Base-by-base conservation (phyloP, 495 filamentous ascomycete species). In the Penicillium robsamsonii region DNA sequence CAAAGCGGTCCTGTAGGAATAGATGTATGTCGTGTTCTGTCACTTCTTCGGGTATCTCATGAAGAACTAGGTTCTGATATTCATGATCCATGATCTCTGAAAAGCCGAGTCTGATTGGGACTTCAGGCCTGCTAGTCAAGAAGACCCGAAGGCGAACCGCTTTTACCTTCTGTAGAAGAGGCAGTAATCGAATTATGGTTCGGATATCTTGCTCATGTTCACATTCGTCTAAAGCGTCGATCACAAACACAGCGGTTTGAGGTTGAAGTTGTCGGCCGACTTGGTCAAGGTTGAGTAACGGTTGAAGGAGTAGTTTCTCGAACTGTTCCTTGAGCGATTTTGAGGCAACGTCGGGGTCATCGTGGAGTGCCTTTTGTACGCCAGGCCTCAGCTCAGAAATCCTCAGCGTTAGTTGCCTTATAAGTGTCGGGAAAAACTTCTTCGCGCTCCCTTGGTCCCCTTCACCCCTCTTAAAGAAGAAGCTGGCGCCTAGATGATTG, bases 161-260 rank as follows among this genome's bases (percentile, higher is more conserved):
- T 13, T 46, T 55, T 17, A 51, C 15, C 6, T 67, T 45, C 29
- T 61, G 53, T 12, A 67, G 13, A 38, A 55, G 52, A 13, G 62
- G 43, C 1, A 80, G 55, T 1, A 80, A 57, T 41, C 52, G 53
- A 30, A 84, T 64, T 30, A 83, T 67, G 9, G 35, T 48, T 59
- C 51, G 57, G 0, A 78, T 56, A 53, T 79, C 71, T 17, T 70
- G 37, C 13, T 79, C 71, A 7, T 58, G 22, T 2, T 75, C 75
- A 55, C 77, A 83, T 56, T 83, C 78, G 48, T 82, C 81, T 17
- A 84, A 67, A 50, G 80, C 80, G 57, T 84, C 80, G 29, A 84
- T 64, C 15, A 82, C 70, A 13, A 82, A 65, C 15, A 75, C 53
- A 11, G 70, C 17, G 15, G 24, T 57, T 58, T 37, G 52, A 30